A percentile compares a stretch with the other conserved stretches of the same genome.
These are phyloP conservation scores for Exophiala viscosa DNA, from an alignment of 2,329 filamentous ascomycete genomes.

Conservation along the genomic window DNA sequence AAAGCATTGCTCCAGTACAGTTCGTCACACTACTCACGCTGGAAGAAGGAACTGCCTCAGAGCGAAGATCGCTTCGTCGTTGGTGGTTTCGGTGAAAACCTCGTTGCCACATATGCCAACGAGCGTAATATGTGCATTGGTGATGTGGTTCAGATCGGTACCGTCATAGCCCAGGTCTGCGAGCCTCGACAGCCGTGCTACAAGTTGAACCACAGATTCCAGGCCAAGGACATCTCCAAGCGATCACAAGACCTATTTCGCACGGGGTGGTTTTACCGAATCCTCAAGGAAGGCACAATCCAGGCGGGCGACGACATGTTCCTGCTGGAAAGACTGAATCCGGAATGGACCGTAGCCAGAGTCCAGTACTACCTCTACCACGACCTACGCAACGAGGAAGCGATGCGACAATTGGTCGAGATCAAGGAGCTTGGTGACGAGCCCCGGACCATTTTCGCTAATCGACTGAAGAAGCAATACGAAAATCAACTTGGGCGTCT, in stretches of 20 bases:
- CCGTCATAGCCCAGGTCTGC: slow-evolving; percentile 56
- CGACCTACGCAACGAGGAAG: slow-evolving; percentile 46
- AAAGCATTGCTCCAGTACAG: slow-evolving; percentile 63
- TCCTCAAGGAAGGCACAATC: slow-evolving; percentile 55
- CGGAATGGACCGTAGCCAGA: slow-evolving; percentile 60
- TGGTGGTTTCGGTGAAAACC: slow-evolving; percentile 63
- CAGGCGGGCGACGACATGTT: slow-evolving; percentile 55
- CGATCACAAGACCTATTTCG: slow-evolving; percentile 55
- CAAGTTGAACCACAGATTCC: slow-evolving; percentile 66
- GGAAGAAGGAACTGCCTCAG: slow-evolving; percentile 52
- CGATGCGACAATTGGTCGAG: slow-evolving; percentile 42
- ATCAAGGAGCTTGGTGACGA: slow-evolving; percentile 45
- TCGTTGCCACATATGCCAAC: slow-evolving; percentile 57
- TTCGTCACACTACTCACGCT: slow-evolving; percentile 55
- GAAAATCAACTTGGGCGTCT: slow-evolving; percentile 11
- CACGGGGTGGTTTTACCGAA: slow-evolving; percentile 65
- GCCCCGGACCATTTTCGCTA: slow-evolving; percentile 52
- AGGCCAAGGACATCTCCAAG: slow-evolving; percentile 59
- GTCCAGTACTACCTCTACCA: slow-evolving; percentile 62
- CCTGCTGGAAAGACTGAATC: slow-evolving; percentile 54
- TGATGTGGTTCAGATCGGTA: slow-evolving; percentile 54
- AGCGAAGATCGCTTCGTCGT: slow-evolving; percentile 51
- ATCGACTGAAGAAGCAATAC: slow-evolving; percentile 48
- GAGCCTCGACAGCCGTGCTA: slow-evolving; percentile 63
- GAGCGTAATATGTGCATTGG: slow-evolving; percentile 65